Evolutionary conservation across 73 alveolate genomes (phyloP), one percentile per base, ranked within the genome.

Genomic region (Paramecium caudatum): DNA sequence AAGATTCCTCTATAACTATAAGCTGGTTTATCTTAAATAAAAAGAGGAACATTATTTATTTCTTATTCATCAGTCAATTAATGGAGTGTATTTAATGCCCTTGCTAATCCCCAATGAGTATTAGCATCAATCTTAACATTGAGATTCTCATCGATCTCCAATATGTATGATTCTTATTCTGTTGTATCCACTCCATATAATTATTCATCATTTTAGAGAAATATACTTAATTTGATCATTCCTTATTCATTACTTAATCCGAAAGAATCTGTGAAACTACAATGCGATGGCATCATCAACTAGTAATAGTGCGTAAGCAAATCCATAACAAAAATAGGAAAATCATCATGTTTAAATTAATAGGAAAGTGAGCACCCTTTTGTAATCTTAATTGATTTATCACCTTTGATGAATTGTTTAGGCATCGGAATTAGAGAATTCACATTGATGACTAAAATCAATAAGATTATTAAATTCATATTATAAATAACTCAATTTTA

Each of bases 1-100:
- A 96, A 91, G 33, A 96, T 82, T n/a, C 99, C 99, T 82, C 98
- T 91, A 90, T 96, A 94, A 23, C 90, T 49, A 69, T 85, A 96
- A 49, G 95, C 87, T 0, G 99, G 99, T 49, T 69, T 80, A 69
- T 95, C 97, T 25, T 91, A 82, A 21, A 91, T 90, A 13, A 33
- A 12, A 23, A 92, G 49, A 9, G 99, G 98, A 4, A 93, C 74
- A 23, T 46, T 13, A 33, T 48, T 39, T 1, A 91, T 55, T 34
- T 63, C 46, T 48, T 91, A 37, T 32, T 88, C 80, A 0, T 48
- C 85, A 39, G 47, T 43, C 30, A 91, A 84, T 61, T 91, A 82
- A 13, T 74, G 23, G 12, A 74, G 32, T 7, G 88, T 41, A 17
- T 74, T 39, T 12, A 74, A 23, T 3, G 88, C 88, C 27, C 88